These are phyloP conservation scores for Mucor irregularis DNA, from an alignment of 371 early-diverging fungal genomes.

Conservation along the genomic window DNA sequence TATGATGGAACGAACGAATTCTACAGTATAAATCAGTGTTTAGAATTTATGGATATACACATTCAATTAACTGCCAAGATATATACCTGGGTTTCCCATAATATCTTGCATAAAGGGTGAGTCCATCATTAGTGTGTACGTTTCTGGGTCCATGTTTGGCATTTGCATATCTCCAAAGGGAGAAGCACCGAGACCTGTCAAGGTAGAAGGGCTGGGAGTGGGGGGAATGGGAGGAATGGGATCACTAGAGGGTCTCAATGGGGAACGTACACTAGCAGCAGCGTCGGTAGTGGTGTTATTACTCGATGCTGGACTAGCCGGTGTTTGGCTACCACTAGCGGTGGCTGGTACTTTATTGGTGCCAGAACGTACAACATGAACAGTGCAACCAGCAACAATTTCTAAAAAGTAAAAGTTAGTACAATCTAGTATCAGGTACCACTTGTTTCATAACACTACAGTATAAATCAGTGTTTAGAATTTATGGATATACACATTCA, in stretches of 20 bases:
- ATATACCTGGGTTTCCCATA: constrained; percentile 43
- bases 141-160: constrained; percentile 45
- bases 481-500: too few relatives aligned
- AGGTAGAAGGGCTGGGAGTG: constrained; percentile 18
- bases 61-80: too few relatives aligned
- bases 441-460: too few relatives aligned
- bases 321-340: constrained; percentile 46
- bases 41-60: too few relatives aligned
- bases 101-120: constrained; percentile 52
- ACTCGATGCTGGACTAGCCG: constrained; percentile 12
- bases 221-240: constrained; percentile 20
- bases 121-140: constrained; percentile 54
- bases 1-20: constrained; percentile 72
- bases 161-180: constrained; percentile 30
- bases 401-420: constrained; percentile 25
- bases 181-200: constrained; percentile 19
- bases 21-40: too few relatives aligned
- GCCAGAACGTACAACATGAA: constrained; percentile 63
- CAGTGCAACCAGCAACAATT: constrained; percentile 58
- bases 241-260: background rate
- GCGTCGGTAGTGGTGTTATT: constrained; percentile 14
- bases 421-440: too few relatives aligned
- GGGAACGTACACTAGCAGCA: background rate
- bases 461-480: too few relatives aligned
- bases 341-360: constrained; percentile 1